Percentiles rank a stretch among this genome's conserved stretches.
phyloP scores from a whole-genome alignment of 2,329 filamentous ascomycete genomes.

The Neonectria coccinea region DNA sequence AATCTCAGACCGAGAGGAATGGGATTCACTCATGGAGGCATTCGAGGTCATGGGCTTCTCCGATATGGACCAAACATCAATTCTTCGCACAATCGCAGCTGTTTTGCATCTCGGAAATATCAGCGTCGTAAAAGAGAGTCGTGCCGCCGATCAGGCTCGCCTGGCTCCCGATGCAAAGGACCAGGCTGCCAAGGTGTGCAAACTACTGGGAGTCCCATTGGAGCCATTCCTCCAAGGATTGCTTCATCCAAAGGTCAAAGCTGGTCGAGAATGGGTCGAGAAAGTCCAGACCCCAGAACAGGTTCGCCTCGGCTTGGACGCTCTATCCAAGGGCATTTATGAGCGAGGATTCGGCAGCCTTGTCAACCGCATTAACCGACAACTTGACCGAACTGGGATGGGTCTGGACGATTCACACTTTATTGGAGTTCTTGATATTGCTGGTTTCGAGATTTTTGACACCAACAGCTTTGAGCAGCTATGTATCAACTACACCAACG shows the following conservation, averaged over 20 bases:
- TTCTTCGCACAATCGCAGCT: constrained; percentile 88
- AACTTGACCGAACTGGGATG: constrained; percentile 87
- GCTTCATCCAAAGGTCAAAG: constrained; percentile 93
- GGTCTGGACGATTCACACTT: constrained; percentile 91
- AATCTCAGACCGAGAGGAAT: constrained; percentile 90
- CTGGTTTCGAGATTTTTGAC: constrained; percentile 98
- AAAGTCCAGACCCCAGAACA: constrained; percentile 98
- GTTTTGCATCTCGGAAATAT: constrained; percentile 96
- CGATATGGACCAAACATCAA: constrained; percentile 82
- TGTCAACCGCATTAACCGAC: constrained; percentile 89
- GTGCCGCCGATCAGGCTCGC: constrained; percentile 90
- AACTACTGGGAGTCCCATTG: constrained; percentile 83
- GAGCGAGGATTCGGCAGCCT: constrained; percentile 95
- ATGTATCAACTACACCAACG: constrained; percentile 99
- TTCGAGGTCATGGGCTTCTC: constrained; percentile 96
- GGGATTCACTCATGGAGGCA: constrained; percentile 89
- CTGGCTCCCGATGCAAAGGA: constrained; percentile 79
- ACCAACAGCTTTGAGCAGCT: constrained; percentile 98
- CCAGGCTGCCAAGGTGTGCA: constrained; percentile 82
- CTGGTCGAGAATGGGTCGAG: constrained; percentile 97
- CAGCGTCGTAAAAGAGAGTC: constrained; percentile 87
- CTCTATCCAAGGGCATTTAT: constrained; percentile 96
- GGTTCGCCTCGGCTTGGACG: constrained; percentile 89
- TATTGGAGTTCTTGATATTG: constrained; percentile 98
- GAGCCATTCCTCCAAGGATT: constrained; percentile 90